Evolutionary conservation across 2,329 filamentous ascomycete species (phyloP).

Genomic region (Pseudogymnoascus sp.): DNA sequence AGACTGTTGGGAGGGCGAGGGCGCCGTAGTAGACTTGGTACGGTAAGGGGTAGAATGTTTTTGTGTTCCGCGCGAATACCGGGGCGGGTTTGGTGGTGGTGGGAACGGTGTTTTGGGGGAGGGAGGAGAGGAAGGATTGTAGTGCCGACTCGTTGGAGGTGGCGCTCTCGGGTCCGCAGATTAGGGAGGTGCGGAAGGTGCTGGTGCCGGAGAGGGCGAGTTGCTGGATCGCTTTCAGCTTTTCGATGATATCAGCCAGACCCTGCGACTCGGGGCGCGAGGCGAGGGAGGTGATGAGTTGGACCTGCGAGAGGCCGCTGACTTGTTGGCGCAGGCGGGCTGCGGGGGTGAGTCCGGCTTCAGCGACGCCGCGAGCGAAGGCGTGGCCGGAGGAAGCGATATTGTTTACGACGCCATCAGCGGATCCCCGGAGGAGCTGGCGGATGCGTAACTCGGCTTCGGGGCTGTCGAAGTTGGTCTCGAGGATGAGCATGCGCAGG

Average conservation of each 20-base stretch:
- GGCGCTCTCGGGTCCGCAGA: conserved; percentile 70
- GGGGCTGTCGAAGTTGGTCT: conserved; percentile 82
- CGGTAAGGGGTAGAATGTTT: conserved; percentile 85
- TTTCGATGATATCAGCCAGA: conserved; percentile 65
- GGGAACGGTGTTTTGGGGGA: conserved; percentile 41
- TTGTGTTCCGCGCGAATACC: conserved; percentile 42
- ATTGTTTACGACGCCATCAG: conserved; percentile 82
- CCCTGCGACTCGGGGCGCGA: conserved; percentile 60
- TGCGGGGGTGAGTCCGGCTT: conserved; percentile 65
- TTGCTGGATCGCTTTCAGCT: conserved; percentile 76
- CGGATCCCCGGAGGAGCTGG: conserved; percentile 76
- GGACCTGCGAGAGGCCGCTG: conserved; percentile 82
- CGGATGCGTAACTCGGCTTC: conserved; percentile 74
- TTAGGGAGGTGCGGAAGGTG: conserved; percentile 70
- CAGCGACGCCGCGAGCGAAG: conserved; percentile 75
- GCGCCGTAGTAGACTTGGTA: conserved; percentile 97
- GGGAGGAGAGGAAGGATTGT: conserved; percentile 55
- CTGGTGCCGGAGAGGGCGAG: conserved; percentile 62
- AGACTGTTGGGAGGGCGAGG: conserved; percentile 70
- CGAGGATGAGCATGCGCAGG: conserved; percentile 67
- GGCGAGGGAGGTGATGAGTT: conserved; percentile 71
- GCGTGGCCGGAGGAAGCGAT: conserved; percentile 86
- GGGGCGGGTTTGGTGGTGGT: conserved; percentile 26
- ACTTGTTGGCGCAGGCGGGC: conserved; percentile 73
- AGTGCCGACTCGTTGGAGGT: conserved; percentile 62